These are phyloP conservation scores for Fusarium albidum DNA, from an alignment of 2,329 filamentous ascomycete species.

Conservation along the genomic window DNA sequence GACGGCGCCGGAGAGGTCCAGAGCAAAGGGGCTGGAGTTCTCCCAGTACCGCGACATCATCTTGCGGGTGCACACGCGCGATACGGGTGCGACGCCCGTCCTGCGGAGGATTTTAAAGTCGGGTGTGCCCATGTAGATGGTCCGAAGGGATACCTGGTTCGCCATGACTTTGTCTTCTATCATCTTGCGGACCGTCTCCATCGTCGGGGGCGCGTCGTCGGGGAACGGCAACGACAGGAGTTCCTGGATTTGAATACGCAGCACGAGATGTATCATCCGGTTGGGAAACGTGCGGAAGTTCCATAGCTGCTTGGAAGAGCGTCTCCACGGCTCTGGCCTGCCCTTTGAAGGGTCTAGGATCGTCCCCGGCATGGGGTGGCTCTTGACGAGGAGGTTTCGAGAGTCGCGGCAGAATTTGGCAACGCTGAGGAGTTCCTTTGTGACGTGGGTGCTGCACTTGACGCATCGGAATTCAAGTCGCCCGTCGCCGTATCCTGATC, in stretches of 20 bases:
- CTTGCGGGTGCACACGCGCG: slow-evolving; percentile 61
- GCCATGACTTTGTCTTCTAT: slow-evolving; percentile 56
- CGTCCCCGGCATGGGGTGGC: slow-evolving; percentile 72
- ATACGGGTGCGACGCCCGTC: slow-evolving; percentile 16
- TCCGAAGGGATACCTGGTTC: slow-evolving; percentile 37
- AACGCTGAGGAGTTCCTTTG: slow-evolving; percentile 64
- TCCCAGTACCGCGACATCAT: slow-evolving; percentile 78
- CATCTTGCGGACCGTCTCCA: slow-evolving; percentile 59
- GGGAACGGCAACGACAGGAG: too few species aligned
- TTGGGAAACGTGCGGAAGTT: slow-evolving; percentile 63
- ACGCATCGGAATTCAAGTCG: slow-evolving; percentile 60
- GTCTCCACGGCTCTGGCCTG: slow-evolving; percentile 47
- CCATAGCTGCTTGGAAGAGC: not conserved
- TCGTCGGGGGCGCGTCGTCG: slow-evolving; percentile 46
- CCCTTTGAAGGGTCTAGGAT: slow-evolving; percentile 64
- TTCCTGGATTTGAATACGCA: slow-evolving; percentile 50
- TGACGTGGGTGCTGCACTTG: slow-evolving; percentile 58
- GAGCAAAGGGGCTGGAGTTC: slow-evolving; percentile 69
- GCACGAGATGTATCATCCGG: slow-evolving; percentile 57
- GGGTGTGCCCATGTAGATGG: slow-evolving; percentile 26
- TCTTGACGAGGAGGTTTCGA: slow-evolving; percentile 49
- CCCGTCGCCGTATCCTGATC: slow-evolving; percentile 68
- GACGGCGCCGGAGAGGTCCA: slow-evolving; percentile 72
- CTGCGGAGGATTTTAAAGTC: not conserved
- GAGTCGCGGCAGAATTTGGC: slow-evolving; percentile 67